phyloP scores from a whole-genome alignment of 2,329 filamentous ascomycete species.

The Cladosporium oxysporum region DNA sequence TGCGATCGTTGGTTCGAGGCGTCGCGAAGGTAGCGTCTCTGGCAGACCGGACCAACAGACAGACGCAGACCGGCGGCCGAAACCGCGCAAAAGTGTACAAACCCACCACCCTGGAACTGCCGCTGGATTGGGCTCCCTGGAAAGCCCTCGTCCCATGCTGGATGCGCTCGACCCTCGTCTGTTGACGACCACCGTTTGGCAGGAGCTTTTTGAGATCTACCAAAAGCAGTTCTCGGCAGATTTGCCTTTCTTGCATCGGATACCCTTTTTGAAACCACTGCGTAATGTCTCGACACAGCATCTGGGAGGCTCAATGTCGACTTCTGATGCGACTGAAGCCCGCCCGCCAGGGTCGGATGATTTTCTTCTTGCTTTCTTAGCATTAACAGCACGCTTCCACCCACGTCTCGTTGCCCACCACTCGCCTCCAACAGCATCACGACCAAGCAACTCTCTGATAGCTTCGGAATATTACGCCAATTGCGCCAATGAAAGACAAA shows the following conservation, averaged over 20 bases:
- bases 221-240: constrained; percentile 72
- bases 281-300: constrained; percentile 33
- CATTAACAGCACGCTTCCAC: constrained; percentile 70
- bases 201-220: constrained; percentile 69
- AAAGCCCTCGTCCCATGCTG: constrained; percentile 48
- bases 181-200: constrained; percentile 67
- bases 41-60: constrained; percentile 23
- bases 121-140: constrained; percentile 39
- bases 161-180: constrained; percentile 64
- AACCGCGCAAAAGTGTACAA: constrained; percentile 42
- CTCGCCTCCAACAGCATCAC: constrained; percentile 52
- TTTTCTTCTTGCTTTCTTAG: constrained; percentile 66
- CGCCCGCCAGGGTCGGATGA: constrained; percentile 56
- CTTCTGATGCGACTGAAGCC: constrained; percentile 30
- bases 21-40: constrained; percentile 31
- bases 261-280: constrained; percentile 59
- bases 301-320: constrained; percentile 27
- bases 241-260: constrained; percentile 69
- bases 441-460: constrained; percentile 54
- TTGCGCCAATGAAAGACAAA: constrained; percentile 55
- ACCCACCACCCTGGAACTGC: constrained; percentile 35
- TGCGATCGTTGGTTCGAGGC: constrained; percentile 36
- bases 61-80: constrained; percentile 35
- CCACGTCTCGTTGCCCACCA: constrained; percentile 57
- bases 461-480: constrained; percentile 67